Evolutionary conservation across 768 basidiomycete species (phyloP), one percentile per base, ranked within the genome.

Genomic region (Lentinula aciculospora): DNA sequence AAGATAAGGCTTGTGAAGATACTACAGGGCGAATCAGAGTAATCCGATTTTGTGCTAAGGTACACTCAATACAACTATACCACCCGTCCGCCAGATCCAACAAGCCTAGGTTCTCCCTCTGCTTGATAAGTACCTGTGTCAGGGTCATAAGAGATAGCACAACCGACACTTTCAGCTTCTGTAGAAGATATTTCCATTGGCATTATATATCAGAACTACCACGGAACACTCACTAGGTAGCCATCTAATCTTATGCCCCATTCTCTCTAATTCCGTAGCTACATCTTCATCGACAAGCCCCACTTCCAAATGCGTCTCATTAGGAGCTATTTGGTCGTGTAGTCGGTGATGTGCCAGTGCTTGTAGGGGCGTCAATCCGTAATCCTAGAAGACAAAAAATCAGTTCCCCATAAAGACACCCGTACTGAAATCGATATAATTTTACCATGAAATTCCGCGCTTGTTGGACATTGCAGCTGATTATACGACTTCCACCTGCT

Each of bases 1-100:
- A 56, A 81, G 23, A 81, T 82, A 76, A 65, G 64, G 31, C 58
- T 75, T 15, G 42, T 34, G 27, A 36, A 44, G 27, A 56, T 56
- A 12, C 28, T 56, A 25, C 34, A 32, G 27, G 51, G 51, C 28
- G 46, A 47, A 31, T n/a, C 13, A 17, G 46, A 31, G 46, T 47
- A 17, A 8, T 25, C 17, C 15, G 27, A 28, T 42, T 17, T 42
- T 31, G 25, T 2, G 19, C 10, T 21, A 21, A n/a, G 9, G 23
- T 10, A 44, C 17, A 29, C 27, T 17, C 13, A 4, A 29, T 29
- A 15, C 15, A 13, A 3, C 21, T 29, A 47, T 28, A 47, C 28
- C 29, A 47, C 46, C n/a, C 13, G 25, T n/a, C 46, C 46, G 27
- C 46, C 46, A 29, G 29, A 31, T 29, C n/a, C 27, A 27, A 29